Evolutionary conservation across 2,329 filamentous ascomycete species (phyloP).

Genomic region (Alternaria consortialis): DNA sequence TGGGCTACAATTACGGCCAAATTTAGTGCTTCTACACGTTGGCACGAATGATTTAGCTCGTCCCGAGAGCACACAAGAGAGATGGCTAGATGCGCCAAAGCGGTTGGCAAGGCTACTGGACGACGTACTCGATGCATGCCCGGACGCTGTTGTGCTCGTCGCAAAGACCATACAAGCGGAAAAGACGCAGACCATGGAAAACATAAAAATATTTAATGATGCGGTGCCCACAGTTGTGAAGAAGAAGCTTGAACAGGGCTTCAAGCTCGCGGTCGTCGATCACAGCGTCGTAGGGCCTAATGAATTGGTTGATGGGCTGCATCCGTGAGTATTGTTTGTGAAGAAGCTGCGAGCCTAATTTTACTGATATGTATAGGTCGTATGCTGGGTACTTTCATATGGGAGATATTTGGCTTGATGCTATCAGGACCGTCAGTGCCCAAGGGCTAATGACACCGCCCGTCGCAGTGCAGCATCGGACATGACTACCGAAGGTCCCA

Average conservation of each 20-base stretch:
- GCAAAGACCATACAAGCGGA: constrained; percentile 45
- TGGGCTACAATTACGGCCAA: constrained; percentile 28
- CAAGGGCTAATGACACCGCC: constrained; percentile 21
- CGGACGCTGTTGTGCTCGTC: constrained; percentile 49
- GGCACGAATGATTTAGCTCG: constrained; percentile 37
- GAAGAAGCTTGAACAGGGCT: constrained; percentile 26
- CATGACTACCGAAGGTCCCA: not conserved
- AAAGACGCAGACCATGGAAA: constrained; percentile 21
- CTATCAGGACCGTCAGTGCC: constrained; percentile 13
- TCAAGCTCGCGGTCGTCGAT: constrained; percentile 41
- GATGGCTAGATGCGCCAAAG: constrained; percentile 38
- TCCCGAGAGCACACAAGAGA: constrained; percentile 19
- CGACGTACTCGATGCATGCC: constrained; percentile 37
- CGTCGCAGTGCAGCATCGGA: not conserved
- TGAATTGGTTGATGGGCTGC: constrained; percentile 38
- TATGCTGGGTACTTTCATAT: constrained; percentile 42
- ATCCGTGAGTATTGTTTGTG: constrained; percentile 32
- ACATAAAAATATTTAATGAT: constrained; percentile 35
- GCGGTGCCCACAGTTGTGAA: constrained; percentile 33
- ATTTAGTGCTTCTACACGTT: constrained; percentile 35
- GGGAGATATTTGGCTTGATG: constrained; percentile 38
- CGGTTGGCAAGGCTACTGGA: constrained; percentile 48
- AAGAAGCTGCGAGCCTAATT: not conserved
- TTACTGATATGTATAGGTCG: constrained; percentile 19
- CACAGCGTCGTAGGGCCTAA: constrained; percentile 22